A percentile compares a stretch with the other conserved stretches of the same genome.
Conservation (phyloP, 768 basidiomycete species). For the Coprinopsis marcescibilis region DNA sequence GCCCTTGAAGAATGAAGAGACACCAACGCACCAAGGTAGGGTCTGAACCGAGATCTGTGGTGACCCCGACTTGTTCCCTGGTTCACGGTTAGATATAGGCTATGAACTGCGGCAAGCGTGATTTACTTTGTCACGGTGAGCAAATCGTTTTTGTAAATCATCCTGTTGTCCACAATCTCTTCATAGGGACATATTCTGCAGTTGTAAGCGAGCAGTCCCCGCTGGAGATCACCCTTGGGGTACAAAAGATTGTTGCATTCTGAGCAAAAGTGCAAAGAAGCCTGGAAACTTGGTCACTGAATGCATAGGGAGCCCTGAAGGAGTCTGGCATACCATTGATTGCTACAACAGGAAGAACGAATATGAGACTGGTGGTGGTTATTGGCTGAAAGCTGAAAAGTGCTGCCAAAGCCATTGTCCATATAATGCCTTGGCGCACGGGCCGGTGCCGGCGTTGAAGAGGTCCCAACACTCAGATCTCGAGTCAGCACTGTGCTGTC, state of each 20-base stretch:
- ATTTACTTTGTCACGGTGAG: slow-evolving; percentile 84
- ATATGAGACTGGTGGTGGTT: no score
- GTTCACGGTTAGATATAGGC: slow-evolving; percentile 2
- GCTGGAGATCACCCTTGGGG: slow-evolving; percentile 83
- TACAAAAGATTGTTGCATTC: slow-evolving; percentile 96
- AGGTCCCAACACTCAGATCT: no score
- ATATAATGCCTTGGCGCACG: no score
- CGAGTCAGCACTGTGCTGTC: no score
- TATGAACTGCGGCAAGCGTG: slow-evolving; percentile 16
- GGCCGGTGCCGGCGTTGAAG: no score
- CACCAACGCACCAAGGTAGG: slow-evolving; percentile 66
- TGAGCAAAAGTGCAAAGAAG: slow-evolving; percentile 84
- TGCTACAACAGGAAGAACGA: no score
- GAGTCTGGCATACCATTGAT: no score
- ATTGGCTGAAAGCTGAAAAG: no score
- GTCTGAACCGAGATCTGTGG: slow-evolving; percentile 80
- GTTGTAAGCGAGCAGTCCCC: slow-evolving; percentile 82
- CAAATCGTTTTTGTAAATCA: slow-evolving; percentile 91
- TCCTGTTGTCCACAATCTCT: slow-evolving; percentile 80
- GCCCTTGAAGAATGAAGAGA: background rate
- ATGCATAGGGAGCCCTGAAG: background rate
- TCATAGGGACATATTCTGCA: slow-evolving; percentile 88
- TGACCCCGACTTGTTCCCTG: slow-evolving; percentile 93
- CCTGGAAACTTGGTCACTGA: slow-evolving; percentile 24
- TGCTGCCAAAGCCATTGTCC: no score